Conservation (phyloP, 2,329 filamentous ascomycete genomes). For the Hypoxylon sp. region DNA sequence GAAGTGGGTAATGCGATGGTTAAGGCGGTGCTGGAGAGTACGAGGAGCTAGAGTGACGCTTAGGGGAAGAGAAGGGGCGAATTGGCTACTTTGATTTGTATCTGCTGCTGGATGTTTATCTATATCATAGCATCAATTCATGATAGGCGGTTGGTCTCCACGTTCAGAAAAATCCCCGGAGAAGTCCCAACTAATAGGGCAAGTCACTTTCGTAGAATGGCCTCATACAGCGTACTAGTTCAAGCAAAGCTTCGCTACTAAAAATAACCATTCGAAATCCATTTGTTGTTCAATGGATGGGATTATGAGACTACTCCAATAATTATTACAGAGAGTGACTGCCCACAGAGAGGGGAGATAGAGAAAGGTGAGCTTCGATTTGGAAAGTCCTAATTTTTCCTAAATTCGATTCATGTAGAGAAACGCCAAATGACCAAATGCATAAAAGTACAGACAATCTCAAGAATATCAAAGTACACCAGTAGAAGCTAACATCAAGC, state of each 20-base stretch:
- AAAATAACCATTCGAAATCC: no score
- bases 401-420: neutral
- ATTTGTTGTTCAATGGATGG: neutral
- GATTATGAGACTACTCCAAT: neutral
- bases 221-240: no score
- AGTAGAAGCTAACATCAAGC: neutral
- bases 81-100: neutral
- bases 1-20: conserved; percentile 97
- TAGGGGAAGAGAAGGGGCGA: neutral
- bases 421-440: neutral
- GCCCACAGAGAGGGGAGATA: neutral
- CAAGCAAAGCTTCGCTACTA: no score
- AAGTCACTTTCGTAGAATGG: no score
- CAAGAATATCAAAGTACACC: neutral
- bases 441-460: neutral
- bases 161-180: no score
- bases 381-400: neutral
- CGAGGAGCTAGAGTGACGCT: conserved; percentile 56
- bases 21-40: conserved; percentile 90
- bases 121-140: neutral
- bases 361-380: neutral
- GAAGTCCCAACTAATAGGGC: no score
- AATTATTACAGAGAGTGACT: neutral
- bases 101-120: neutral
- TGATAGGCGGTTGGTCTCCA: neutral